Evolutionary conservation across 2,329 filamentous ascomycete genomes (phyloP), one percentile per base, ranked within the genome.

Genomic region (Cryphonectria japonica): DNA sequence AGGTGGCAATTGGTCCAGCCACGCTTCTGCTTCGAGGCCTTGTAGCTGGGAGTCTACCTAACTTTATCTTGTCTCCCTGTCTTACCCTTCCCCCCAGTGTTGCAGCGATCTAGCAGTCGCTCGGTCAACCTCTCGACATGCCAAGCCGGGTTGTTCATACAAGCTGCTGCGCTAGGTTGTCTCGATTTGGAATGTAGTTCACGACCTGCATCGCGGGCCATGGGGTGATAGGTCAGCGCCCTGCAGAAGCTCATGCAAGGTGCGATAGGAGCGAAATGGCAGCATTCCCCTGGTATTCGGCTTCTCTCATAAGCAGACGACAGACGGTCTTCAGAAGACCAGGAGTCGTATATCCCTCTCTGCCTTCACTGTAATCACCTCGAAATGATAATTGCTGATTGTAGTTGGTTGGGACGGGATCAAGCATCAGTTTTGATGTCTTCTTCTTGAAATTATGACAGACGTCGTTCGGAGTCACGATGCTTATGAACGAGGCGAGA

Each of bases 191-290:
- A 59, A 59, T 59, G 54, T 59, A 8, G 29, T 32, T 9, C 34
- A 41, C 9, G 19, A 26, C n/a, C 62, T 65, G 41, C 39, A 65
- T 46, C n/a, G 62, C 29, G n/a, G 11, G 26, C 26, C 62, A 2
- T n/a, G 8, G 37, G 62, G 41, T 65, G 26, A 65, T 46, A 34
- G 62, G 41, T 32, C n/a, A 50, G 41, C 41, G 11, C 62, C 19
- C 62, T 65, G 39, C 62, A 29, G 14, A 46, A 46, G 37, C 34
- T 62, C 19, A 62, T 62, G 60, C 60, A 34, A 62, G 32, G 34
- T 41, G 60, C 34, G 60, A 62, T 34, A 62, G 34, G 34, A 5
- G n/a, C 60, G 13, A 26, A 34, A 34, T 60, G 57, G 57, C 57
- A 41, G 34, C 60, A 26, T 6, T 39, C 32, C 34, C 29, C n/a